Percentiles rank a stretch among this genome's conserved stretches.
These are phyloP conservation scores for Curvularia verruculosa DNA, from an alignment of 2,329 filamentous ascomycete genomes.

Conservation along the genomic window DNA sequence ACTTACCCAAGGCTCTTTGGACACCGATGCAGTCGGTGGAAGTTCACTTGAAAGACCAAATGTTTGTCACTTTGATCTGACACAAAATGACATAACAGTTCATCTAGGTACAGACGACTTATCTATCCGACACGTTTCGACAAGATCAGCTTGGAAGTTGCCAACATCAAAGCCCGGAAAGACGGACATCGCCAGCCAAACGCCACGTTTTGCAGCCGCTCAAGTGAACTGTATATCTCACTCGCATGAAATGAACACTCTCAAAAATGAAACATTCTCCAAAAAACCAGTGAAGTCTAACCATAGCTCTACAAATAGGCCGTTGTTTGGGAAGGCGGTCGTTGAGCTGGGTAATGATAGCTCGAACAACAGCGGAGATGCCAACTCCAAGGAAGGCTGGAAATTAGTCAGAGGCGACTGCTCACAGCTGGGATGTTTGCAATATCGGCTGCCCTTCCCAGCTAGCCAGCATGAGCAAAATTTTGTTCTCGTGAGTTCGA, in stretches of 20 bases:
- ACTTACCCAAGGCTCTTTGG: not conserved
- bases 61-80: constrained; percentile 3
- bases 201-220: not conserved
- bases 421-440: constrained; percentile 4
- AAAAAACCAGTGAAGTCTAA: not conserved
- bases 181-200: not conserved
- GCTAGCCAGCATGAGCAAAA: not conserved
- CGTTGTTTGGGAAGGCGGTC: not conserved
- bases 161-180: not conserved
- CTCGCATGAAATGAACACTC: not conserved
- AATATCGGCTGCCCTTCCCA: not conserved
- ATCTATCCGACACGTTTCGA: not conserved
- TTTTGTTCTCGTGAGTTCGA: constrained; percentile 4
- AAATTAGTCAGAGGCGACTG: not conserved
- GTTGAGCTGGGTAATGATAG: not conserved
- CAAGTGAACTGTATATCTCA: not conserved
- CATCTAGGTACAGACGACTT: constrained; percentile 1
- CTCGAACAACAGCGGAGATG: not conserved
- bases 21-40: not conserved
- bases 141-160: not conserved
- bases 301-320: not conserved
- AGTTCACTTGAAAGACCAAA: not conserved
- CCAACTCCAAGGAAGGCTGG: constrained; percentile 3
- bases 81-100: not conserved
- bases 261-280: not conserved